Conservation (phyloP, 1,284 basidiomycete species). For the Puccinia novopanici region DNA sequence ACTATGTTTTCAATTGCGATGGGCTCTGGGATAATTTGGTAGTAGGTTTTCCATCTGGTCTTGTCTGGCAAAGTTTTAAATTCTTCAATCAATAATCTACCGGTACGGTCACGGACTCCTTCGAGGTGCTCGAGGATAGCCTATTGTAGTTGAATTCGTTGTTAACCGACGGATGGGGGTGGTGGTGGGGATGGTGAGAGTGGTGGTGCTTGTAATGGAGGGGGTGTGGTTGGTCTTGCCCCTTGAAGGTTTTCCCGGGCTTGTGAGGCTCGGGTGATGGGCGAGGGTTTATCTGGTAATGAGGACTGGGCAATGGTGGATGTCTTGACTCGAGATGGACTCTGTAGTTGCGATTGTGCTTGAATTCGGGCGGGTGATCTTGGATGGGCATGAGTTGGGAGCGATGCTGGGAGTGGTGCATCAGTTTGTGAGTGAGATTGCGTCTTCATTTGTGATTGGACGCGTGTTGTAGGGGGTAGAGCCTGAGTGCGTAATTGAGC, state of each 20-base stretch:
- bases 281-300: neutral
- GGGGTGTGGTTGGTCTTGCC: neutral
- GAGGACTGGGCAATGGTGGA: neutral
- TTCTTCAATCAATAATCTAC: constrained; percentile 53
- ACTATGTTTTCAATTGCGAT: constrained; percentile 53
- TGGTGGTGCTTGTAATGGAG: neutral
- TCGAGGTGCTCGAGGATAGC: constrained; percentile 22
- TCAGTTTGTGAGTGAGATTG: constrained; percentile 4
- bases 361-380: constrained; percentile 20
- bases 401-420: neutral
- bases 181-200: neutral
- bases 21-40: constrained; percentile 53
- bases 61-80: constrained; percentile 55
- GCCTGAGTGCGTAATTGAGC: constrained; percentile 19
- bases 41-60: constrained; percentile 55
- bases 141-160: neutral
- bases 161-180: no score
- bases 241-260: neutral
- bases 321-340: constrained; percentile 8
- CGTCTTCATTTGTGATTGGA: neutral
- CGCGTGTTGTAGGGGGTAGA: neutral
- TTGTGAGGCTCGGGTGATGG: neutral
- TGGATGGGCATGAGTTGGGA: neutral
- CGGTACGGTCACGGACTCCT: constrained; percentile 47
- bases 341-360: neutral